Conservation (phyloP, 2,329 filamentous ascomycete species). For the Biscogniauxia mediterranea region DNA sequence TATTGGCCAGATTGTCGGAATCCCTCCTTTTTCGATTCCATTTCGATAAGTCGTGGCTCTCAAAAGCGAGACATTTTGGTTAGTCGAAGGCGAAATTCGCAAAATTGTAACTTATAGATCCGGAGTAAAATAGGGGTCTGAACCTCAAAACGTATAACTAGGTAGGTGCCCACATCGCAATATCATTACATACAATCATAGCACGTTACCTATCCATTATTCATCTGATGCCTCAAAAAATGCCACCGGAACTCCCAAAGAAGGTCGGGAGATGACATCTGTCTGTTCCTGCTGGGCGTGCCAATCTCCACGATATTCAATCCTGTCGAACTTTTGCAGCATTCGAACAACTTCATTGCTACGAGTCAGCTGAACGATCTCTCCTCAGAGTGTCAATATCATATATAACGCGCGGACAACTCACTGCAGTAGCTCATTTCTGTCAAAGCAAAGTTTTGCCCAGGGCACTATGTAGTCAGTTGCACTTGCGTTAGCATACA, state of each 20-base stretch:
- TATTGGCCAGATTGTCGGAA: too few species aligned
- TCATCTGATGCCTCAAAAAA: constrained; percentile 11
- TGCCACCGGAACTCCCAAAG: constrained; percentile 17
- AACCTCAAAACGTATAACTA: neutral
- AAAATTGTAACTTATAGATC: neutral
- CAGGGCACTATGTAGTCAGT: constrained; percentile 16
- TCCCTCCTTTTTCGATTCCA: too few species aligned
- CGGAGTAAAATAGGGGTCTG: neutral
- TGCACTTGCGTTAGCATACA: constrained; percentile 5
- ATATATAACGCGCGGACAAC: neutral
- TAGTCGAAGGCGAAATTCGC: neutral
- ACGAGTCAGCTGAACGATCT: neutral
- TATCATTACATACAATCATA: neutral
- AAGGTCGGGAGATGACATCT: constrained; percentile 14
- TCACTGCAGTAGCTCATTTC: constrained; percentile 21
- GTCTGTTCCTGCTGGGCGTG: constrained; percentile 17
- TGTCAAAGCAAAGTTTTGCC: constrained; percentile 22
- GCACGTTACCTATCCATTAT: neutral
- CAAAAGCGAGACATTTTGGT: too few species aligned
- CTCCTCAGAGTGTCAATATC: neutral
- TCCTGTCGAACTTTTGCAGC: constrained; percentile 20
- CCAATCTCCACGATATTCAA: constrained; percentile 22
- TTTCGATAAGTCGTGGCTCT: too few species aligned
- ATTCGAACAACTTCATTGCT: constrained; percentile 14
- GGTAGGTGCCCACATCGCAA: neutral